phyloP scores from a whole-genome alignment of 805 yeast species.

The Wickerhamiella occidentalis region DNA sequence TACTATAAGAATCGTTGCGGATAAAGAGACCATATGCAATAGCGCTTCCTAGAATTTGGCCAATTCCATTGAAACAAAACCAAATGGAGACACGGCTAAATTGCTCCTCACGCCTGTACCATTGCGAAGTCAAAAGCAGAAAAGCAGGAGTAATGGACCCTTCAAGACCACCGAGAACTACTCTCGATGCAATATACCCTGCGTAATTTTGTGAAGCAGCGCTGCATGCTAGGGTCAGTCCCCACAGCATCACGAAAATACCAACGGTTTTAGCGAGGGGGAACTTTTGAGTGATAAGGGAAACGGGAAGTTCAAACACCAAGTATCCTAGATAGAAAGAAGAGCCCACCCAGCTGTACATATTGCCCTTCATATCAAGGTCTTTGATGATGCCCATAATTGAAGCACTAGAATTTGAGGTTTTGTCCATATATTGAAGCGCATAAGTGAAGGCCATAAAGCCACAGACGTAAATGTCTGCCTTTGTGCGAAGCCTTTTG shows the following conservation, averaged over 20 bases:
- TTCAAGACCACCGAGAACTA: slow-evolving; percentile 41
- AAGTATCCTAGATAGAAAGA: slow-evolving; percentile 55
- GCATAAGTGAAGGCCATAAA: slow-evolving; percentile 39
- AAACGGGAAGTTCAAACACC: slow-evolving; percentile 41
- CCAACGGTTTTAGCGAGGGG: slow-evolving; percentile 44
- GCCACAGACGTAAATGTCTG: slow-evolving; percentile 42
- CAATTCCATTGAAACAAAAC: slow-evolving; percentile 35
- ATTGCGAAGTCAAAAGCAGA: slow-evolving; percentile 44
- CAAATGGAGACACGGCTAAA: slow-evolving; percentile 36
- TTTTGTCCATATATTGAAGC: slow-evolving; percentile 50
- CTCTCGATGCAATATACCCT: slow-evolving; percentile 35
- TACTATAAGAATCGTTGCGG: slow-evolving; percentile 12
- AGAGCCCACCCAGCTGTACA: slow-evolving; percentile 43
- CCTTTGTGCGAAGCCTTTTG: slow-evolving; percentile 32
- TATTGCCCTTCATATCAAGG: slow-evolving; percentile 34
- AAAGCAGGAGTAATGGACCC: slow-evolving; percentile 45
- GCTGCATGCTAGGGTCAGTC: slow-evolving; percentile 34
- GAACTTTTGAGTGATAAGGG: slow-evolving; percentile 39
- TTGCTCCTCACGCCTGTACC: slow-evolving; percentile 39
- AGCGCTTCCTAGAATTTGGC: slow-evolving; percentile 36
- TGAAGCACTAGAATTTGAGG: slow-evolving; percentile 40
- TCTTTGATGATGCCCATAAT: slow-evolving; percentile 40
- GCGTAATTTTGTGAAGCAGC: slow-evolving; percentile 35
- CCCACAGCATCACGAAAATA: slow-evolving; percentile 36
- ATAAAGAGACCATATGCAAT: slow-evolving; percentile 36